A percentile compares a stretch with the other conserved stretches of the same genome.
phyloP scores from a whole-genome alignment of 352 stramenopile species.

The Phytophthora sansomeana region DNA sequence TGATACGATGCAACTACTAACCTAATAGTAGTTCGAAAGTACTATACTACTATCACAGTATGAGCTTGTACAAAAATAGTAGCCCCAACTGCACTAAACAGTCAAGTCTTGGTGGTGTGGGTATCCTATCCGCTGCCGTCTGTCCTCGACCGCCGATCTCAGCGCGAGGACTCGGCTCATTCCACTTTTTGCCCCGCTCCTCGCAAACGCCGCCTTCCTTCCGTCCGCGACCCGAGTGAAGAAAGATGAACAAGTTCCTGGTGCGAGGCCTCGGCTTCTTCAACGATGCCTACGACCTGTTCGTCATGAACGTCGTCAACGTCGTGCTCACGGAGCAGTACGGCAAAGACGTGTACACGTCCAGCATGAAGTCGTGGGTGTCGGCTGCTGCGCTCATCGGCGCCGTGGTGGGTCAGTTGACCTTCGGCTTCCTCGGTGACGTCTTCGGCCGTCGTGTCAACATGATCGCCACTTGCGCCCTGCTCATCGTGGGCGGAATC shows the following conservation, averaged over 20 bases:
- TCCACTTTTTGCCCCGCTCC: conserved; percentile 30
- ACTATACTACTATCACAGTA: too few relatives aligned
- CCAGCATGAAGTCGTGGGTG: conserved; percentile 66
- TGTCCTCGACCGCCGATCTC: conserved; percentile 6
- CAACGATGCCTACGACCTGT: too few relatives aligned
- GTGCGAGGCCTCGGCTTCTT: too few relatives aligned
- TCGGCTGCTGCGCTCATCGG: conserved; percentile 67
- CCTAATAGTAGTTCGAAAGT: too few relatives aligned
- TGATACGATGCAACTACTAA: too few relatives aligned
- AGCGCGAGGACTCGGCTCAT: conserved; percentile 19
- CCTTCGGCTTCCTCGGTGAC: conserved; percentile 68
- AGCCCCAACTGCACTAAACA: too few relatives aligned
- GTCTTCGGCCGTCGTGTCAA: conserved; percentile 69
- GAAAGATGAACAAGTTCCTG: too few relatives aligned
- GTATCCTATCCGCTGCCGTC: conserved; percentile 19
- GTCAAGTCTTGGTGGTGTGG: too few relatives aligned
- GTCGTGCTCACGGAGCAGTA: too few relatives aligned
- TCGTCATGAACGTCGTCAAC: too few relatives aligned
- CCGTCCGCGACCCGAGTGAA: too few relatives aligned
- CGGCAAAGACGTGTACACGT: conserved; percentile 64
- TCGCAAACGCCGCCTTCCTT: conserved; percentile 12
- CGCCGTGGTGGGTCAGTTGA: conserved; percentile 64
- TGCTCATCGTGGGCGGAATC: conserved; percentile 73
- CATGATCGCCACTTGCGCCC: conserved; percentile 73
- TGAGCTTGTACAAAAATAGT: too few relatives aligned